Evolutionary conservation across 2,329 filamentous ascomycete genomes (phyloP).

Genomic region (Colletotrichum cordylinicola): DNA sequence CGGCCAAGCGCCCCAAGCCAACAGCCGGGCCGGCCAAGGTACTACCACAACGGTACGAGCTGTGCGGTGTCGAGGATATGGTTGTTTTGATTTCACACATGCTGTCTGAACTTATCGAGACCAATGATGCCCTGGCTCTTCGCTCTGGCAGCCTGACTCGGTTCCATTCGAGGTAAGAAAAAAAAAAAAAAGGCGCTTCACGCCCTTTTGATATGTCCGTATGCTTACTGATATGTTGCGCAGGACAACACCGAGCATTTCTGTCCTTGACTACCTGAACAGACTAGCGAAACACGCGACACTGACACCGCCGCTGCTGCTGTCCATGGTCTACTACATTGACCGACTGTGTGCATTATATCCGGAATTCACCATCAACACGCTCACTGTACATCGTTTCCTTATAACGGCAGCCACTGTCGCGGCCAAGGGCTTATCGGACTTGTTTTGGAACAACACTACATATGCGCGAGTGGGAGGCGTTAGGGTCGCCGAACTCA

Average conservation of each 20-base stretch:
- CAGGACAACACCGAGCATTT: constrained; percentile 82
- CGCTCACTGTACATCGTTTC: constrained; percentile 94
- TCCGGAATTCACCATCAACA: constrained; percentile 94
- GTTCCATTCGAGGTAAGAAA: constrained; percentile 84
- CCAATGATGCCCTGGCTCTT: constrained; percentile 88
- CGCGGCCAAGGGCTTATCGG: constrained; percentile 92
- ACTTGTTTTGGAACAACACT: constrained; percentile 98
- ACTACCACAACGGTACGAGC: constrained; percentile 79
- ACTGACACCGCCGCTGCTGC: constrained; percentile 87
- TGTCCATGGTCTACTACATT: constrained; percentile 99
- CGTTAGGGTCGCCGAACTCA: constrained; percentile 87
- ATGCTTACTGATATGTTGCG: constrained; percentile 5
- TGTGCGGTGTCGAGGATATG: constrained; percentile 83
- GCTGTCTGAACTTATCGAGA: constrained; percentile 91
- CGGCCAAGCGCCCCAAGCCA: constrained; percentile 60
- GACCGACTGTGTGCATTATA: constrained; percentile 93
- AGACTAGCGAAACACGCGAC: constrained; percentile 93
- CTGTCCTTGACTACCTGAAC: constrained; percentile 91
- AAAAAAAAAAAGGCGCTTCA: background rate
- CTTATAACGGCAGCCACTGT: constrained; percentile 96
- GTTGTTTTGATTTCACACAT: constrained; percentile 92
- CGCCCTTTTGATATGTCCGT: constrained; percentile 11
- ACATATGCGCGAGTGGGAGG: constrained; percentile 95
- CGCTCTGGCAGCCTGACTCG: constrained; percentile 86
- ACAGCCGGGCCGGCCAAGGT: constrained; percentile 58